These are phyloP conservation scores for Globisporangium barbulae DNA, from an alignment of 352 stramenopile species.

Conservation along the genomic window DNA sequence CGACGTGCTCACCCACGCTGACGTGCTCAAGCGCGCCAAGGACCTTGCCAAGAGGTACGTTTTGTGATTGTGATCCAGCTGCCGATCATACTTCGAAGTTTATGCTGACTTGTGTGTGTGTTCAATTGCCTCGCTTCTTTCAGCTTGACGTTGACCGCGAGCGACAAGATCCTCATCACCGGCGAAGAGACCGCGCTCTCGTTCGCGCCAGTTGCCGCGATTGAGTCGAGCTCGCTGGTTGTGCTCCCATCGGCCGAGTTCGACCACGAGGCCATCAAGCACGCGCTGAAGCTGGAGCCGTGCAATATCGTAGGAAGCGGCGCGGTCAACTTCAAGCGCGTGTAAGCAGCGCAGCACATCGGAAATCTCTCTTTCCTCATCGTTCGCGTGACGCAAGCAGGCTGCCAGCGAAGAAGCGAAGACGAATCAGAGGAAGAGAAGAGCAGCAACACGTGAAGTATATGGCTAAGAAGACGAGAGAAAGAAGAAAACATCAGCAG, in stretches of 20 bases:
- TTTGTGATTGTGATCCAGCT: neutral
- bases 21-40: conserved; percentile 70
- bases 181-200: conserved; percentile 63
- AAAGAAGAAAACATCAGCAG: neutral
- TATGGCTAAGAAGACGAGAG: conserved; percentile 3
- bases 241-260: conserved; percentile 76
- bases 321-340: conserved; percentile 77
- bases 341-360: conserved; percentile 35
- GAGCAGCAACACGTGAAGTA: conserved; percentile 8
- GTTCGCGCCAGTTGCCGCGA: conserved; percentile 70
- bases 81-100: neutral
- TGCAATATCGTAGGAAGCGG: conserved; percentile 78
- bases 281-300: conserved; percentile 73
- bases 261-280: conserved; percentile 60
- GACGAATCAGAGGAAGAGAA: neutral
- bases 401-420: neutral
- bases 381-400: neutral
- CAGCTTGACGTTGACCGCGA: conserved; percentile 64
- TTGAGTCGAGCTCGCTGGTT: conserved; percentile 68
- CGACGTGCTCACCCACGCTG: conserved; percentile 71
- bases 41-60: conserved; percentile 70
- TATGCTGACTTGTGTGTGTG: neutral
- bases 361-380: neutral
- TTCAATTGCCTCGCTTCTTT: neutral
- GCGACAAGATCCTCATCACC: conserved; percentile 83